Evolutionary conservation across 2,329 filamentous ascomycete genomes (phyloP).

Genomic region (Aspergillus sp.): DNA sequence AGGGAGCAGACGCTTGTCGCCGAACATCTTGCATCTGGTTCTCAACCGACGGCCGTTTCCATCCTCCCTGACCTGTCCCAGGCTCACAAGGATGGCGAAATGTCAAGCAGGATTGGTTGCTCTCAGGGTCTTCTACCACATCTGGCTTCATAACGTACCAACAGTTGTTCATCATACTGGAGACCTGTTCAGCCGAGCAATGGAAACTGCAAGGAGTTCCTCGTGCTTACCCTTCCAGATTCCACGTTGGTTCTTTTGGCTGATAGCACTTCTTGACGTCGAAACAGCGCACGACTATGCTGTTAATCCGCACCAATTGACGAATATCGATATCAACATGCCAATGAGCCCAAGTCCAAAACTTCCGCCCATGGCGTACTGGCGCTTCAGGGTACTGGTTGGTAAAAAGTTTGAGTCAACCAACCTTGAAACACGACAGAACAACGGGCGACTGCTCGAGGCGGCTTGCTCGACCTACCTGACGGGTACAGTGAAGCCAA

Average conservation of each 20-base stretch:
- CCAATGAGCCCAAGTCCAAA: constrained; percentile 48
- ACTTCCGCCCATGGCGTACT: constrained; percentile 44
- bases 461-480: constrained; percentile 15
- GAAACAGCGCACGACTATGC: constrained; percentile 40
- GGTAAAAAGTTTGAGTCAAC: too few relatives aligned
- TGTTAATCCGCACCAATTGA: constrained; percentile 35
- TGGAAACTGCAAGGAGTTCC: neutral
- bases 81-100: constrained; percentile 42
- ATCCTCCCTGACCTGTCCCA: constrained; percentile 37
- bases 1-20: constrained; percentile 35
- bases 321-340: constrained; percentile 40
- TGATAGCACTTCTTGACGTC: constrained; percentile 46
- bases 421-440: neutral
- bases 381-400: constrained; percentile 38
- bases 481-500: constrained; percentile 43
- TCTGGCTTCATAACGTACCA: constrained; percentile 40
- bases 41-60: constrained; percentile 43
- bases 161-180: constrained; percentile 47
- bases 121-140: constrained; percentile 24
- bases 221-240: constrained; percentile 33
- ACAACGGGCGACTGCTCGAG: neutral
- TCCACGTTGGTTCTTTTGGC: constrained; percentile 39
- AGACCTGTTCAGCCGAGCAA: constrained; percentile 14
- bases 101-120: constrained; percentile 23
- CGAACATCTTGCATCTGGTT: constrained; percentile 38